A percentile compares a stretch with the other conserved stretches of the same genome.
Conservation (phyloP, 2,329 filamentous ascomycete genomes). For the Nothopassalora personata region DNA sequence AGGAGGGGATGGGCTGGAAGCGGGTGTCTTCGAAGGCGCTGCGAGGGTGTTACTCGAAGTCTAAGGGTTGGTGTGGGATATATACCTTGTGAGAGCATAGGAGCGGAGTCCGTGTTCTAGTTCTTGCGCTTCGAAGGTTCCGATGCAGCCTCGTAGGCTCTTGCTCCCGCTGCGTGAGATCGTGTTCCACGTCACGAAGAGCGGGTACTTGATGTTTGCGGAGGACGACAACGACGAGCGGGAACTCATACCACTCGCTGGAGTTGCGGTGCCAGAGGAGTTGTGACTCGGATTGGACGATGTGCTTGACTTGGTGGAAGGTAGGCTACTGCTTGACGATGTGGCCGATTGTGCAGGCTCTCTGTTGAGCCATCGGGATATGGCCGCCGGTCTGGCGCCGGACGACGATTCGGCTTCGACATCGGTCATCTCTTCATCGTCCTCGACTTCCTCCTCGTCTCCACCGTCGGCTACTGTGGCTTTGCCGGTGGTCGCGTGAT, state of each 20-base stretch:
- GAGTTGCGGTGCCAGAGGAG: slow-evolving; percentile 22
- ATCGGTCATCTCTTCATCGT: slow-evolving; percentile 27
- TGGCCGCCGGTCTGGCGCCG: slow-evolving; percentile 37
- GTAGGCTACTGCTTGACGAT: slow-evolving; percentile 28
- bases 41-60: background rate
- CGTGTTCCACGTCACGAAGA: slow-evolving; percentile 95
- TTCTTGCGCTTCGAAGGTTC: slow-evolving; percentile 77
- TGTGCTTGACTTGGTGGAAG: slow-evolving; percentile 18
- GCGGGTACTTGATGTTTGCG: slow-evolving; percentile 51
- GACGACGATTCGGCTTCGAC: slow-evolving; percentile 14
- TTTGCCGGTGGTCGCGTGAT: slow-evolving; percentile 37
- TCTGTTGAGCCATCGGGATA: slow-evolving; percentile 39
- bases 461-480: slow-evolving; percentile 39
- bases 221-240: slow-evolving; percentile 39
- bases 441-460: slow-evolving; percentile 26
- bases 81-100: slow-evolving; percentile 75
- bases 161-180: slow-evolving; percentile 56
- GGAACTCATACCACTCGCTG: slow-evolving; percentile 40
- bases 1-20: slow-evolving; percentile 59
- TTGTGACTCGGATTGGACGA: slow-evolving; percentile 14
- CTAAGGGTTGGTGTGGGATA: background rate
- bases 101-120: slow-evolving; percentile 67
- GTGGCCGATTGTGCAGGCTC: slow-evolving; percentile 17
- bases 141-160: slow-evolving; percentile 86
- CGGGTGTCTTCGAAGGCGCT: slow-evolving; percentile 61